These are phyloP conservation scores for Talaromyces sp. DNA, from an alignment of 2,329 filamentous ascomycete genomes.

Conservation along the genomic window DNA sequence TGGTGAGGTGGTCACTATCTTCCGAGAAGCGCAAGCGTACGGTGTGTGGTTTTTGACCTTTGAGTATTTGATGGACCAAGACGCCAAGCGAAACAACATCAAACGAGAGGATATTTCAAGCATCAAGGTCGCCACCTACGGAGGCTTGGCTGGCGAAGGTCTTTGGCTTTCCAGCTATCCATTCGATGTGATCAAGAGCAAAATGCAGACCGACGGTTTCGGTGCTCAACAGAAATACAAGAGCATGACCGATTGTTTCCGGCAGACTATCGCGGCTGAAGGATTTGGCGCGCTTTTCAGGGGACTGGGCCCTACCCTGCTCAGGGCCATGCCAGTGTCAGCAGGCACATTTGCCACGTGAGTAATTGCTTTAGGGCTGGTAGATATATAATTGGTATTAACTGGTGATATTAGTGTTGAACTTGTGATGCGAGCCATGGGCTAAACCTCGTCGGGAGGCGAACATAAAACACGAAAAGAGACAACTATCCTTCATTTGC, in stretches of 20 bases:
- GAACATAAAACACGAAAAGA: not conserved
- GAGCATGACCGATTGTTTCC: conserved; percentile 85
- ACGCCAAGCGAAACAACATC: conserved; percentile 71
- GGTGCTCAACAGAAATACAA: conserved; percentile 64
- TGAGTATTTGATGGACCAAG: conserved; percentile 91
- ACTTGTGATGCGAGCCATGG: conserved; percentile 41
- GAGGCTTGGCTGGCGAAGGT: conserved; percentile 86
- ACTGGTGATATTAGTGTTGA: conserved; percentile 32
- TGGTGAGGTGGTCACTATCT: conserved; percentile 75
- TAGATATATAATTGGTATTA: conserved; percentile 13
- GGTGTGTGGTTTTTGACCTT: conserved; percentile 93
- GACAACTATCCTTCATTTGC: not conserved
- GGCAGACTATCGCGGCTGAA: conserved; percentile 70
- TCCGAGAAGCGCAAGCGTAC: conserved; percentile 90
- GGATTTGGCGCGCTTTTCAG: conserved; percentile 87
- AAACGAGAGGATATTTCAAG: conserved; percentile 71
- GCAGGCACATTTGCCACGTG: conserved; percentile 92
- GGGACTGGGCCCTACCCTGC: conserved; percentile 80
- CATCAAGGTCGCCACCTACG: conserved; percentile 85
- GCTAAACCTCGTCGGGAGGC: conserved; percentile 16
- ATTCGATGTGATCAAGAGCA: conserved; percentile 96
- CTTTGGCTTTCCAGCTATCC: conserved; percentile 93
- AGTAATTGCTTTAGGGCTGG: conserved; percentile 15
- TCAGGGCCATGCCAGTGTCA: conserved; percentile 95
- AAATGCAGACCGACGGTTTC: conserved; percentile 98